Evolutionary conservation across 192 early-diverging fungal genomes (phyloP), one percentile per base, ranked within the genome.

Genomic region (Coemansia sp.): DNA sequence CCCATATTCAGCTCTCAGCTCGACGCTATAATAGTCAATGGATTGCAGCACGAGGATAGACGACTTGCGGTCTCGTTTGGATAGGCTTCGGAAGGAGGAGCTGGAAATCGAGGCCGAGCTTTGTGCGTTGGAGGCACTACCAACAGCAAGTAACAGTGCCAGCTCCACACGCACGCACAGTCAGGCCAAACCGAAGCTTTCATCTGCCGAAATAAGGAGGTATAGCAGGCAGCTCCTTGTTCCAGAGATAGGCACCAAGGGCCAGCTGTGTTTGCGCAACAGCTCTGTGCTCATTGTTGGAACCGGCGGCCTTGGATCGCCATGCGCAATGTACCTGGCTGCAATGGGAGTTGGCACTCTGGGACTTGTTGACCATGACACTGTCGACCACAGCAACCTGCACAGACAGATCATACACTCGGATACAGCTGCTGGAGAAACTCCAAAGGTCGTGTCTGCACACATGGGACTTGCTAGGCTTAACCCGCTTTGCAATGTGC

Each of bases 371-470:
- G 97, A 99, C 67, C 92, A 97, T 72, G 97, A 99, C 69, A 79
- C 64, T 0, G 92, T 99, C 0, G 97, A 96, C 70, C 78, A 79
- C 35, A 94, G 90, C 72, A 99, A 99, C 72, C 74, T 99, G 16
- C 95, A 99, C 68, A 87, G 97, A 0, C 97, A 99, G 74, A 86
- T 99, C 15, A 92, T 97, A 51, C 95, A 99, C 68, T 87, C 88
- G 20, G 91, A 96, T 59, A 75, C 81, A 0, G 72, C 84, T 15
- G 75, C 83, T 8, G 68, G 87, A 21, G 76, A 60, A 0, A 53
- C 86, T 23, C 79, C 86, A 43, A 99, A 99, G 71, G 88, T 91
- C 0, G 72, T 86, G 33, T 94, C 92, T 0, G 97, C 97, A 1
- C 76, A 62, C 68, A 75, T 59, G 75, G 58, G 57, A 3, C 37